Evolutionary conservation across 2,329 filamentous ascomycete species (phyloP).

Genomic region (Cadophora sp.): DNA sequence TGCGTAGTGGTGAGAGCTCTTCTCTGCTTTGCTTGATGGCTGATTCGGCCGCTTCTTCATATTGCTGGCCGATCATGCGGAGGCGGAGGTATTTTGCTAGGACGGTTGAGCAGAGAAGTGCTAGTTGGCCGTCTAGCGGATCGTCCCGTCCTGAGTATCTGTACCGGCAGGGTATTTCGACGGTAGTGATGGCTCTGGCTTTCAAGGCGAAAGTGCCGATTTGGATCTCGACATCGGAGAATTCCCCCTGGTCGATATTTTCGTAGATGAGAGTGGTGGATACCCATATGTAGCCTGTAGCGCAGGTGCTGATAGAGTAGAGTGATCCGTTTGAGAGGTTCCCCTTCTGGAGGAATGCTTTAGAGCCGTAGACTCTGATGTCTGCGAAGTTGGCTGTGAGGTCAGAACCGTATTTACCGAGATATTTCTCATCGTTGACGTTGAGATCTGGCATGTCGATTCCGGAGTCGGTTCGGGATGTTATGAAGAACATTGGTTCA

Average conservation of each 20-base stretch:
- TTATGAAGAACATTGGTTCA: conserved; percentile 39
- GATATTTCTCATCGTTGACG: conserved; percentile 38
- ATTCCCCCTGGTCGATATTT: conserved; percentile 15
- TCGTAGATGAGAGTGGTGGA: conserved; percentile 24
- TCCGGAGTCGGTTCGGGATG: conserved; percentile 38
- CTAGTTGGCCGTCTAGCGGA: conserved; percentile 31
- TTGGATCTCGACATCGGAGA: conserved; percentile 37
- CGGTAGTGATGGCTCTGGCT: conserved; percentile 37
- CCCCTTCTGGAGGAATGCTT: conserved; percentile 39
- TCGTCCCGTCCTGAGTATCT: conserved; percentile 15
- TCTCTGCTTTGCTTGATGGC: conserved; percentile 34
- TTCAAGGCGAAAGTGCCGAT: conserved; percentile 41
- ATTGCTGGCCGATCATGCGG: conserved; percentile 41
- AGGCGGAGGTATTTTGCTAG: conserved; percentile 39
- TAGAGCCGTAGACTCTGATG: conserved; percentile 36
- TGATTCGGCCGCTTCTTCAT: conserved; percentile 39
- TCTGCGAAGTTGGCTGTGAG: conserved; percentile 43
- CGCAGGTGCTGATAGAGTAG: conserved; percentile 41
- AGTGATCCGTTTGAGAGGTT: conserved; percentile 34
- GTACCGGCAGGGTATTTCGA: conserved; percentile 38
- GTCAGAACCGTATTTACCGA: conserved; percentile 40
- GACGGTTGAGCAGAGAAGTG: conserved; percentile 38
- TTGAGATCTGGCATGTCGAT: conserved; percentile 38
- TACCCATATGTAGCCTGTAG: conserved; percentile 43
- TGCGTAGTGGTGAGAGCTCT: conserved; percentile 29